These are phyloP conservation scores for Recurvomyces mirabilis DNA, from an alignment of 495 filamentous ascomycete species.

Conservation along the genomic window DNA sequence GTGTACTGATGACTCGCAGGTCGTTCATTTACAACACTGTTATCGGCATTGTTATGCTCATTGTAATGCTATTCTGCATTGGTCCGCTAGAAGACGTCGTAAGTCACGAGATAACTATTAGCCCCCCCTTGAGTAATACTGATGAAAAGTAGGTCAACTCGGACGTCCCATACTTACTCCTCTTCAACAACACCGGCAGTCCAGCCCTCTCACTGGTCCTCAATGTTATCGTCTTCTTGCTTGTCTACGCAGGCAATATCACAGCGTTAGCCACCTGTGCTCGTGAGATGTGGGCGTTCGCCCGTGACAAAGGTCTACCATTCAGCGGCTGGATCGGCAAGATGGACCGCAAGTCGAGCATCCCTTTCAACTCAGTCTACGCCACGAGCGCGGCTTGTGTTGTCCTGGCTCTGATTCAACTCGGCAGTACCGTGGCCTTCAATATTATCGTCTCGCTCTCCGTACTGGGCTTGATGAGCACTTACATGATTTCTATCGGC, in stretches of 20 bases:
- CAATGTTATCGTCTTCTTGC: conserved; percentile 23
- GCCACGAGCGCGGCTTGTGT: conserved; percentile 15
- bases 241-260: conserved; percentile 24
- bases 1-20: no score
- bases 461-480: conserved; percentile 24
- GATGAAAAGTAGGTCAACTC: conserved; percentile 11
- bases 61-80: conserved; percentile 26
- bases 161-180: conserved; percentile 19
- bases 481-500: conserved; percentile 31
- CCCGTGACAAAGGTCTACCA: conserved; percentile 32
- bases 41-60: conserved; percentile 26
- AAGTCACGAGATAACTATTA: neutral
- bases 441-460: conserved; percentile 21
- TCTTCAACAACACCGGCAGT: conserved; percentile 26
- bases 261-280: conserved; percentile 29
- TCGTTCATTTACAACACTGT: conserved; percentile 20
- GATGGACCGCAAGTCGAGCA: conserved; percentile 21
- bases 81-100: conserved; percentile 19
- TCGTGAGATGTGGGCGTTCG: conserved; percentile 27
- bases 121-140: neutral
- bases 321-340: conserved; percentile 34
- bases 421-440: conserved; percentile 26
- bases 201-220: conserved; percentile 19
- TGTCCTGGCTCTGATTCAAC: conserved; percentile 25
- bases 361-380: conserved; percentile 29